These are phyloP conservation scores for Zancudomyces culisetae DNA, from an alignment of 371 early-diverging fungal genomes.

Conservation along the genomic window DNA sequence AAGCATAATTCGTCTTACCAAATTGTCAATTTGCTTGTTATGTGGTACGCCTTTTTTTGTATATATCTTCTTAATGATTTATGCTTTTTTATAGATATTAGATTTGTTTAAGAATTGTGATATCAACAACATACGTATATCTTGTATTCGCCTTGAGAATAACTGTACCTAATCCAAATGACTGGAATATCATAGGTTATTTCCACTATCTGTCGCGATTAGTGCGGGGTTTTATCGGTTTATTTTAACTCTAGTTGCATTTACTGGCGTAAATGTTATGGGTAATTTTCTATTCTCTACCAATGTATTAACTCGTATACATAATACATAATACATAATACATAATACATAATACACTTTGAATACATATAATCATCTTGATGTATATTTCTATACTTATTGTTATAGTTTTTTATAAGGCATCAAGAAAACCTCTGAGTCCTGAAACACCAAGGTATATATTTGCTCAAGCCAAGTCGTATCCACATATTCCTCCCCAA, in stretches of 20 bases:
- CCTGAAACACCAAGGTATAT: conserved; percentile 27
- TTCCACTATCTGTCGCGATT: conserved; percentile 19
- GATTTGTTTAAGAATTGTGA: no score
- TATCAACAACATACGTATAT: no score
- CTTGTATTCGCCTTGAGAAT: no score
- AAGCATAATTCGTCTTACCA: conserved; percentile 13
- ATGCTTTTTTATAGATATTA: no score
- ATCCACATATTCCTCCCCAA: no score
- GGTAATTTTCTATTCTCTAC: not conserved
- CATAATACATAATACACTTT: no score
- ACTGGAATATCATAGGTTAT: conserved; percentile 5
- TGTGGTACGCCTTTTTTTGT: conserved; percentile 6
- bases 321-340: no score
- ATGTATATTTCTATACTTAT: not conserved
- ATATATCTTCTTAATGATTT: no score
- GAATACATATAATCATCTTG: no score
- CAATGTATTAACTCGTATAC: no score
- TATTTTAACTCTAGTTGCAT: conserved; percentile 5
- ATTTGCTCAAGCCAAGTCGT: no score
- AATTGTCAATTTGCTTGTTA: conserved; percentile 14
- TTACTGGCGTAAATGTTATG: not conserved
- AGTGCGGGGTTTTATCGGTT: conserved; percentile 24
- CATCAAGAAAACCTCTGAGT: conserved; percentile 28
- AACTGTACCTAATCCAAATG: no score
- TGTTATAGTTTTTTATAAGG: conserved; percentile 21